phyloP scores from a whole-genome alignment of 2,329 filamentous ascomycete genomes.

The Xylaria arbuscula region DNA sequence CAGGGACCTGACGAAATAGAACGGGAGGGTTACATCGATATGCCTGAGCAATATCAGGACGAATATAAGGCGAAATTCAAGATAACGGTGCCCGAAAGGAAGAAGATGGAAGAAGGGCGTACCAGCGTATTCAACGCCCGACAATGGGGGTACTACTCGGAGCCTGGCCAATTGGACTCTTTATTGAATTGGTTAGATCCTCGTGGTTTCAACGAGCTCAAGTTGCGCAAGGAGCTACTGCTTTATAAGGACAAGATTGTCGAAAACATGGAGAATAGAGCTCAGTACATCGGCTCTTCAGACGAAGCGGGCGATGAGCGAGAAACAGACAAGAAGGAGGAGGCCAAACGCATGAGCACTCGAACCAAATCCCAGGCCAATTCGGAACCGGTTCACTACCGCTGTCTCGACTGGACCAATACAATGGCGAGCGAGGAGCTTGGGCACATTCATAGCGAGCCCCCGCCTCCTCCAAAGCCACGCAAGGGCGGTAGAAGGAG shows the following conservation, averaged over 20 bases:
- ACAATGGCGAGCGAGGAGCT: constrained; percentile 67
- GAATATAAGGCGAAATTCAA: constrained; percentile 82
- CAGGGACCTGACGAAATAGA: constrained; percentile 94
- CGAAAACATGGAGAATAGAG: constrained; percentile 82
- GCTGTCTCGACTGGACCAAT: constrained; percentile 67
- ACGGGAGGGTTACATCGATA: constrained; percentile 85
- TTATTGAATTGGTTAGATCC: constrained; percentile 90
- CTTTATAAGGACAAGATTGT: constrained; percentile 80
- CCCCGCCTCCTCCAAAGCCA: constrained; percentile 62
- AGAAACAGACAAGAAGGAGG: constrained; percentile 52
- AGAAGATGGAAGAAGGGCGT: constrained; percentile 83
- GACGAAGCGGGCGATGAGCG: constrained; percentile 46
- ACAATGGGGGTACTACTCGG: constrained; percentile 93
- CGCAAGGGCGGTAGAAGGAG: constrained; percentile 64
- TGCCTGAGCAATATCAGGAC: constrained; percentile 74
- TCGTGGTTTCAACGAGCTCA: constrained; percentile 85
- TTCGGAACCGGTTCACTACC: constrained; percentile 59
- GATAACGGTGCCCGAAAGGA: constrained; percentile 86
- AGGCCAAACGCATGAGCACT: constrained; percentile 59
- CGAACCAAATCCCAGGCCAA: constrained; percentile 60
- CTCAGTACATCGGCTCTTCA: constrained; percentile 72
- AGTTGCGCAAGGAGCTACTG: constrained; percentile 86
- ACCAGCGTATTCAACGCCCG: constrained; percentile 80
- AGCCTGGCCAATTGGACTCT: constrained; percentile 79
- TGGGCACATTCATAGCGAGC: constrained; percentile 67